A percentile compares a stretch with the other conserved stretches of the same genome.
phyloP scores from a whole-genome alignment of 164 flowering plant genomes.

The Litsea cubeba region DNA sequence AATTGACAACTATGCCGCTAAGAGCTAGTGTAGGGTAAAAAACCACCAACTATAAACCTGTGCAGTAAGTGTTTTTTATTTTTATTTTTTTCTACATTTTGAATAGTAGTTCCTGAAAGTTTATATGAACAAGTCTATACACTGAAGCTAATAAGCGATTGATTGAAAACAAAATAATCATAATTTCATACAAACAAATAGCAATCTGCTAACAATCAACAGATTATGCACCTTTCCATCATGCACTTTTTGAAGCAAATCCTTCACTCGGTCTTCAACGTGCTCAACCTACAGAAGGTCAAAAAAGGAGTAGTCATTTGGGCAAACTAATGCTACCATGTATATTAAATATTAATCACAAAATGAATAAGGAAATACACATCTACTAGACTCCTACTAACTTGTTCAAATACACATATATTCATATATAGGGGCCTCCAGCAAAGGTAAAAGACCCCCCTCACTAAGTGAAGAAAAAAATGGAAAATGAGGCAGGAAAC shows the following conservation, averaged over 20 bases:
- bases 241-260: conserved; percentile 46
- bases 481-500: background rate
- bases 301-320: background rate
- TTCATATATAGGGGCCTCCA: background rate
- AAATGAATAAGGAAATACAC: background rate
- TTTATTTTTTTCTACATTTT: too few species aligned
- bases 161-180: background rate
- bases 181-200: background rate
- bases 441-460: background rate
- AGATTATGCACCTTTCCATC: conserved; percentile 43
- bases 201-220: background rate
- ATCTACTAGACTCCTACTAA: background rate
- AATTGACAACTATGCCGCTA: too few species aligned
- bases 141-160: too few species aligned
- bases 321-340: background rate
- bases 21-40: too few species aligned
- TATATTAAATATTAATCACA: background rate
- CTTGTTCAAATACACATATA: background rate
- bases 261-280: conserved; percentile 66
- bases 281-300: conserved; percentile 49
- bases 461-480: background rate
- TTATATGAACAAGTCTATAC: too few species aligned
- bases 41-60: too few species aligned
- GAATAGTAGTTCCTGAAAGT: too few species aligned
- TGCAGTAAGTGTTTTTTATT: too few species aligned